Evolutionary conservation across 306 rosid species (phyloP).

Genomic region (Cucurbita moschata): DNA sequence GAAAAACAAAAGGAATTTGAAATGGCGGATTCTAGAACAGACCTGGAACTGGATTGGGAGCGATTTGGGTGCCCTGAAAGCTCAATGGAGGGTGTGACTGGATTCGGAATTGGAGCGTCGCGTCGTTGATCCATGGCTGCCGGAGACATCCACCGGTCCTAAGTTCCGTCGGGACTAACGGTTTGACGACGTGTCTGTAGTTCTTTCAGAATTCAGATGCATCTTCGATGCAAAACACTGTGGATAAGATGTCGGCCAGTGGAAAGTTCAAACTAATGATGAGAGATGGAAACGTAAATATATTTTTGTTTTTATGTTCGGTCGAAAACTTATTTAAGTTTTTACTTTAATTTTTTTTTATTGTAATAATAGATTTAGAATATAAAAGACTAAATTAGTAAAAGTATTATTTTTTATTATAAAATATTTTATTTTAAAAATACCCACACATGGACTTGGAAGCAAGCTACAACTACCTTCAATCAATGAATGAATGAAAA

Average conservation of each 20-base stretch:
- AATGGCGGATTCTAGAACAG: not conserved
- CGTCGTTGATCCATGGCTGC: conserved; percentile 4
- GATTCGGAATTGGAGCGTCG: conserved; percentile 12
- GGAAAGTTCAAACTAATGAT: no score
- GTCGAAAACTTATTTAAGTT: no score
- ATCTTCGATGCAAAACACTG: not conserved
- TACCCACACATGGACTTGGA: no score
- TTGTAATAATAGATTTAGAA: no score
- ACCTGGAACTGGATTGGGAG: conserved; percentile 27
- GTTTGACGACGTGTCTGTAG: not conserved
- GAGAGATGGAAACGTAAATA: no score
- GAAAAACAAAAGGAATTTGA: not conserved
- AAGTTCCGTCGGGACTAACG: not conserved
- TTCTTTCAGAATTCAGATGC: not conserved
- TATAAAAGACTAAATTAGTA: no score
- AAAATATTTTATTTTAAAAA: no score
- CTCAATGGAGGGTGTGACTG: not conserved
- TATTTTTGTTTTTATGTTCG: no score
- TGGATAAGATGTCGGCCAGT: not conserved
- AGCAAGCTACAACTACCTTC: no score
- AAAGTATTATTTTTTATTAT: no score
- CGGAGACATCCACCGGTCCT: not conserved
- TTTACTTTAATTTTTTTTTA: no score
- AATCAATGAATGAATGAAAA: no score
- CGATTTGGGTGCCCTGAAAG: conserved; percentile 6